Conservation (phyloP, 2,329 filamentous ascomycete species). For the Venturia nashicola region DNA sequence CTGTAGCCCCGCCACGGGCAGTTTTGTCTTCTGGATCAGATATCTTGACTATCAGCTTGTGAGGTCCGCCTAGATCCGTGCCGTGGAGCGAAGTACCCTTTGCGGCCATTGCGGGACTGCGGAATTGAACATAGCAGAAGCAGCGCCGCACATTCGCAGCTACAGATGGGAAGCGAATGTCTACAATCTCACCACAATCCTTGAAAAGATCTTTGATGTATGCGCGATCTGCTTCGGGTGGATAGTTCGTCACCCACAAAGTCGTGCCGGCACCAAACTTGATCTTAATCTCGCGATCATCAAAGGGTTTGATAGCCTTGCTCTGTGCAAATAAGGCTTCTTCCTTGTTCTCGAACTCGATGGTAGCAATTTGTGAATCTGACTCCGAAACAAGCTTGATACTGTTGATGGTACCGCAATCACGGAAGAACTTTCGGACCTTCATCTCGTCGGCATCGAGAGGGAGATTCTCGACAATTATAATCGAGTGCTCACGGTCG, state of each 20-base stretch:
- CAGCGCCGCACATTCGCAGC: constrained; percentile 80
- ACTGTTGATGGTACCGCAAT: constrained; percentile 74
- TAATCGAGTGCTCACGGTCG: constrained; percentile 80
- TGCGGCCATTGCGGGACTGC: constrained; percentile 27
- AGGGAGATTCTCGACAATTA: constrained; percentile 72
- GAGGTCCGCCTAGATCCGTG: constrained; percentile 52
- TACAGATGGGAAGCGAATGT: constrained; percentile 79
- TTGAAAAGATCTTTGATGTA: constrained; percentile 56
- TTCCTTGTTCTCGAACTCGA: constrained; percentile 74
- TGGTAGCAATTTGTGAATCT: constrained; percentile 55
- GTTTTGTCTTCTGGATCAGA: constrained; percentile 75
- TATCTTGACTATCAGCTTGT: constrained; percentile 63
- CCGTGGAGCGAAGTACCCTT: constrained; percentile 61
- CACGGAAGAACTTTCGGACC: constrained; percentile 80
- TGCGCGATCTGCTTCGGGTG: constrained; percentile 58
- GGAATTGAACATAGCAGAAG: constrained; percentile 94
- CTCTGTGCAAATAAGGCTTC: constrained; percentile 73
- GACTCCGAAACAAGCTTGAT: constrained; percentile 55
- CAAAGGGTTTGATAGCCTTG: constrained; percentile 68
- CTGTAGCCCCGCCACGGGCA: constrained; percentile 62
- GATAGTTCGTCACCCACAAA: constrained; percentile 84
- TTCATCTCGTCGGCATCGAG: constrained; percentile 55
- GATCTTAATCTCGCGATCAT: constrained; percentile 61
- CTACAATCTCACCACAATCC: constrained; percentile 65
- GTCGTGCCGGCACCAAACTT: constrained; percentile 65